These are phyloP conservation scores for Geum urbanum DNA, from an alignment of 306 rosid genomes.

Conservation along the genomic window DNA sequence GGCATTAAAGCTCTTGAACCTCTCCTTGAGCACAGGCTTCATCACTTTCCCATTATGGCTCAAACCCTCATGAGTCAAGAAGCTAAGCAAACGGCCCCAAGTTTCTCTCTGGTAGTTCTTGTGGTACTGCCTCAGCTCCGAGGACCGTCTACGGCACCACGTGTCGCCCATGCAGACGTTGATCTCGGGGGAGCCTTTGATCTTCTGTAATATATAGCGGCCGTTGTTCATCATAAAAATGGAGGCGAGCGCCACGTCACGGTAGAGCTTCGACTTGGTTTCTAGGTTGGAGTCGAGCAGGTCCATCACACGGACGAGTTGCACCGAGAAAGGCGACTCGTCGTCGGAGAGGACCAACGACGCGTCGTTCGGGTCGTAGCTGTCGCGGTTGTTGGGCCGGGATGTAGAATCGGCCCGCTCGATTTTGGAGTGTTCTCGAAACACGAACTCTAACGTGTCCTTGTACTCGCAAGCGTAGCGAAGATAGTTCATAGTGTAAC, in stretches of 20 bases:
- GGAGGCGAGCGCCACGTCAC: constrained; percentile 41
- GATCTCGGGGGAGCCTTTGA: constrained; percentile 54
- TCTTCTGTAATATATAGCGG: constrained; percentile 65
- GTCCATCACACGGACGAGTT: constrained; percentile 46
- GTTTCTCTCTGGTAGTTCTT: constrained; percentile 73
- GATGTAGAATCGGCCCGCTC: constrained; percentile 47
- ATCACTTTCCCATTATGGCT: constrained; percentile 42
- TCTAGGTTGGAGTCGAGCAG: constrained; percentile 55
- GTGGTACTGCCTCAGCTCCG: constrained; percentile 50
- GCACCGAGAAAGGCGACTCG: constrained; percentile 36
- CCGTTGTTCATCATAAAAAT: constrained; percentile 85
- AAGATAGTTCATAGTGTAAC: constrained; percentile 75
- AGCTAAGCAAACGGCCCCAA: constrained; percentile 56
- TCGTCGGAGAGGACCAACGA: not conserved
- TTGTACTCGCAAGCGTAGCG: constrained; percentile 69
- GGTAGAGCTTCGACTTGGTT: constrained; percentile 51
- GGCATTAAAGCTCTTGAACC: constrained; percentile 60
- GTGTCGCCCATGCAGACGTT: constrained; percentile 57
- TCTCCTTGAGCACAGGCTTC: constrained; percentile 57
- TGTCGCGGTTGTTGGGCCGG: constrained; percentile 6
- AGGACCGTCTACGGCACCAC: constrained; percentile 58
- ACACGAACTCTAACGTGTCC: constrained; percentile 56
- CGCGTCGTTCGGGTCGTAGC: constrained; percentile 15
- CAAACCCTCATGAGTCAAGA: constrained; percentile 54
- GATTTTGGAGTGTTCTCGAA: constrained; percentile 42